A percentile compares a stretch with the other conserved stretches of the same genome.
phyloP scores from a whole-genome alignment of 83 land plant species.

The Picea abies region DNA sequence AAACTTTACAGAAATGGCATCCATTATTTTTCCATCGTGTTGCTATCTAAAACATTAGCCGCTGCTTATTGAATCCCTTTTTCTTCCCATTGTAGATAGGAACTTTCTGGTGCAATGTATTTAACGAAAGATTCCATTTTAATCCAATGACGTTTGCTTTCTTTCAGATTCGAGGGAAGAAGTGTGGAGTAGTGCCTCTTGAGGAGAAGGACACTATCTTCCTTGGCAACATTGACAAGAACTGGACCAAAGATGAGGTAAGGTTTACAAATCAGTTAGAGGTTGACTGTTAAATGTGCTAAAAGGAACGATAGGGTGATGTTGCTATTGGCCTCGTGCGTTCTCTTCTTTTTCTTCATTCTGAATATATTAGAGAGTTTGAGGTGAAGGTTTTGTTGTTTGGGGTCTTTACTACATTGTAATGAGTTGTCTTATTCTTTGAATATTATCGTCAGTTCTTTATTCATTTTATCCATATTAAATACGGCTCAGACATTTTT shows the following conservation, averaged over 20 bases:
- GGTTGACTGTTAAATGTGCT: not conserved
- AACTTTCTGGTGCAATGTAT: not conserved
- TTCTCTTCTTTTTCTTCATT: not conserved
- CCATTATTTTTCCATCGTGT: not conserved
- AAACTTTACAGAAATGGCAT: not conserved
- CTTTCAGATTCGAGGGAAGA: slow-evolving; percentile 51
- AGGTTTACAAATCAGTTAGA: slow-evolving; percentile 12
- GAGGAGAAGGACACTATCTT: slow-evolving; percentile 58
- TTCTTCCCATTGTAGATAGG: not conserved
- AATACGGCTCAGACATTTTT: not conserved
- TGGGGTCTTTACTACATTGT: not conserved
- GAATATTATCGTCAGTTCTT: not conserved
- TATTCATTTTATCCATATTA: not conserved
- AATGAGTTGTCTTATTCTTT: not conserved
- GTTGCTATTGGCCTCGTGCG: not conserved
- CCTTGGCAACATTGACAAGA: slow-evolving; percentile 49
- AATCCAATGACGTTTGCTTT: not conserved
- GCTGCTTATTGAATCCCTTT: not conserved
- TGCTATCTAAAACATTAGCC: not conserved
- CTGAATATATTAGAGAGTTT: not conserved
- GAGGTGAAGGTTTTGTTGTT: not conserved
- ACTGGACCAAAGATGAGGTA: slow-evolving; percentile 54
- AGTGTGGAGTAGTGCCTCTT: slow-evolving; percentile 50
- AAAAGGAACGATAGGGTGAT: not conserved
- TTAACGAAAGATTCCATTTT: not conserved